These are phyloP conservation scores for Fusarium pseudograminearum DNA, from an alignment of 2,329 filamentous ascomycete species.

Conservation along the genomic window DNA sequence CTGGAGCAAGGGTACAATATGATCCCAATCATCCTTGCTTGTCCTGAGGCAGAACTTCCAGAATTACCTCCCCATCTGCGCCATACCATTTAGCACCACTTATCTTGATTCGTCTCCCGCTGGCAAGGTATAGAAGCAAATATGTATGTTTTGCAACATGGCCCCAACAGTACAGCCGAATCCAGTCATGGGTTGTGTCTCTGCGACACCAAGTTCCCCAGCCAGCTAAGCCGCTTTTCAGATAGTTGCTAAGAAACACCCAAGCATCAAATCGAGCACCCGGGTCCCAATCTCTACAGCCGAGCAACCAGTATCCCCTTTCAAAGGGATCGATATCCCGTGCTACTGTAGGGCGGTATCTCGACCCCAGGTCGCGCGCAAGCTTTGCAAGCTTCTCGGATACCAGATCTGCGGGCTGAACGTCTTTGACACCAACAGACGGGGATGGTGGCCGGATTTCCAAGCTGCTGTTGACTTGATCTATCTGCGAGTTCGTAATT, in stretches of 20 bases:
- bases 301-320: constrained; percentile 81
- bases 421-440: constrained; percentile 58
- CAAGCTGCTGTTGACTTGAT: constrained; percentile 51
- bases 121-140: constrained; percentile 79
- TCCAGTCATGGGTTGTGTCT: constrained; percentile 53
- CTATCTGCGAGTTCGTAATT: constrained; percentile 24
- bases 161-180: constrained; percentile 84
- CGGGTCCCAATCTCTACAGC: constrained; percentile 66
- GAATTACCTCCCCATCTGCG: constrained; percentile 66
- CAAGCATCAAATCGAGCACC: constrained; percentile 67
- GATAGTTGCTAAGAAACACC: constrained; percentile 69
- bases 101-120: constrained; percentile 69
- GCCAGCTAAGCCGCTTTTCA: constrained; percentile 70
- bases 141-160: constrained; percentile 79
- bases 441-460: constrained; percentile 69
- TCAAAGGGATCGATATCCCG: constrained; percentile 66
- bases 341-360: constrained; percentile 62
- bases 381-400: constrained; percentile 66
- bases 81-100: constrained; percentile 75
- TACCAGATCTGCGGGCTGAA: constrained; percentile 64
- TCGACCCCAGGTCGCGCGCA: constrained; percentile 63
- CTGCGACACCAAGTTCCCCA: constrained; percentile 75
- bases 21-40: constrained; percentile 21
- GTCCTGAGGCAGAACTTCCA: constrained; percentile 53
- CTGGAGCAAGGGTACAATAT: neutral